Evolutionary conservation across 2,329 filamentous ascomycete genomes (phyloP), one percentile per base, ranked within the genome.

Genomic region (Hypoxylon sp.): DNA sequence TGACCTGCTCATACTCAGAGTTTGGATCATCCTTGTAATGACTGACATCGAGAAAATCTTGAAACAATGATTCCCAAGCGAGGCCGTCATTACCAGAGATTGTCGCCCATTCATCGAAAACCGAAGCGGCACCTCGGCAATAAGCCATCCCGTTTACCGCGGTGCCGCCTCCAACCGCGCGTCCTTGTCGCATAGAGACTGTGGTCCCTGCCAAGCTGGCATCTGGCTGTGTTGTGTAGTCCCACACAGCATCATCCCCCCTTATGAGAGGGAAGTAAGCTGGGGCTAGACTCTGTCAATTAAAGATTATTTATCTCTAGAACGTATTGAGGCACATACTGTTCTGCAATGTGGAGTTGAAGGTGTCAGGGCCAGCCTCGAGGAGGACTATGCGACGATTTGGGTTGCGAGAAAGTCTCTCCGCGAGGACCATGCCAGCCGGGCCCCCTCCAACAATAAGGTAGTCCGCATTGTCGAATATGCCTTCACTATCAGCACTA

Each of bases 131-230:
- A 1, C 52, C 52, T n/a, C 52, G 42, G 25, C 34, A 47, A 16
- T 55, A 67, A 15, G 54, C 61, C 67, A 71, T 68, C 3, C 63
- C 64, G 16, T 71, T 71, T 16, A 71, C 55, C 1, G 61, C 61
- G 3, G 65, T 65, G 13, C 66, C 60, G 4, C 69, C 69, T 1
- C 69, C 69, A 1, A 70, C n/a, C n/a, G n/a, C n/a, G n/a, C n/a
- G n/a, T n/a, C n/a, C n/a, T n/a, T n/a, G n/a, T n/a, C n/a, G n/a
- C n/a, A n/a, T n/a, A n/a, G n/a, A n/a, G n/a, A n/a, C n/a, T n/a
- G n/a, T n/a, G n/a, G n/a, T n/a, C n/a, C n/a, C n/a, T n/a, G n/a
- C n/a, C n/a, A n/a, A n/a, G n/a, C n/a, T n/a, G n/a, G n/a, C n/a
- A n/a, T n/a, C n/a, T n/a, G n/a, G n/a, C n/a, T n/a, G n/a, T n/a